These are phyloP conservation scores for Tuber borchii DNA, from an alignment of 495 filamentous ascomycete genomes.

Conservation along the genomic window DNA sequence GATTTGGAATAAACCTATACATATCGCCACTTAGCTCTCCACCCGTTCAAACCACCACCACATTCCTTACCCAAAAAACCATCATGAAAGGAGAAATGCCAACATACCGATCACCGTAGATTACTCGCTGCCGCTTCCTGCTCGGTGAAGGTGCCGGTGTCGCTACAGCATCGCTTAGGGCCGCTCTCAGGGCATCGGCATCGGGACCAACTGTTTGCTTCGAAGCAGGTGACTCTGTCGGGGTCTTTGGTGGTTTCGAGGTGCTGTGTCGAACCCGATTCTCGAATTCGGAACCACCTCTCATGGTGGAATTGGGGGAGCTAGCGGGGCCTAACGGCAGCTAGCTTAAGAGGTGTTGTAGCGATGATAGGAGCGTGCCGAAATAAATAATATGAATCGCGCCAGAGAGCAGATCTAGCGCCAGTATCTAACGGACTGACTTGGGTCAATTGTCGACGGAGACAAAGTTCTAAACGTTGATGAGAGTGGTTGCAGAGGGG, in stretches of 20 bases:
- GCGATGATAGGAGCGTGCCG: slow-evolving; percentile 21
- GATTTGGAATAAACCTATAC: slow-evolving; percentile 85
- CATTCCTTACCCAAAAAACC: slow-evolving; percentile 1
- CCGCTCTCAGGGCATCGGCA: slow-evolving; percentile 38
- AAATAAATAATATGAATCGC: not conserved
- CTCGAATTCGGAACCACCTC: slow-evolving; percentile 40
- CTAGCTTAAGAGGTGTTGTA: slow-evolving; percentile 35
- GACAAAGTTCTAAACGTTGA: slow-evolving; percentile 12
- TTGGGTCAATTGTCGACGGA: not conserved
- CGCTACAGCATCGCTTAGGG: slow-evolving; percentile 38
- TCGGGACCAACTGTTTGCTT: slow-evolving; percentile 35
- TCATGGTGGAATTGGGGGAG: slow-evolving; percentile 32
- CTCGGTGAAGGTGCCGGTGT: slow-evolving; percentile 41
- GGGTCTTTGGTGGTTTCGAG: slow-evolving; percentile 38
- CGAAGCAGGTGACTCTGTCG: slow-evolving; percentile 33
- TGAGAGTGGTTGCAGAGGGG: slow-evolving; percentile 26
- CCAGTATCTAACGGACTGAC: not conserved
- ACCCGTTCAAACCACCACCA: slow-evolving; percentile 4
- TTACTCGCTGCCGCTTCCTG: slow-evolving; percentile 41
- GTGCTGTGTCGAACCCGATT: slow-evolving; percentile 40
- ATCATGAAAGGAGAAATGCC: not conserved
- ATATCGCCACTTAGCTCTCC: slow-evolving; percentile 16
- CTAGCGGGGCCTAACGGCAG: slow-evolving; percentile 33
- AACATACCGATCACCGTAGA: slow-evolving; percentile 40
- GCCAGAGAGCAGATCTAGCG: not conserved